phyloP scores from a whole-genome alignment of 805 yeast species.

The Candida quercuum region DNA sequence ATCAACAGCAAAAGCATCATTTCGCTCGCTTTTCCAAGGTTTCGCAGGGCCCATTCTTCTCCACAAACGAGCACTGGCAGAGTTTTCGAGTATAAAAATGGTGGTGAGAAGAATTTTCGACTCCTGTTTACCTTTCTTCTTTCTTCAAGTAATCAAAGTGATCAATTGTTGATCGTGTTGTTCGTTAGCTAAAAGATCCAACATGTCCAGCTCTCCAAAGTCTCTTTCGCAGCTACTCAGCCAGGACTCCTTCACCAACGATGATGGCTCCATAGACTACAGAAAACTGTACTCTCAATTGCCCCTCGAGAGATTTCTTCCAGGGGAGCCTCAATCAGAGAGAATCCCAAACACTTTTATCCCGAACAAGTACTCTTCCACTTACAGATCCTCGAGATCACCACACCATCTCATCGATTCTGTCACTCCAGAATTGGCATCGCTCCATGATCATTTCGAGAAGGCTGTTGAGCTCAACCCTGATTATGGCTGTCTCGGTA shows the following conservation, averaged over 20 bases:
- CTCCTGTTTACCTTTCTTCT: no score
- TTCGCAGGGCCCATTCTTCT: no score
- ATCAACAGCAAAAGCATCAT: no score
- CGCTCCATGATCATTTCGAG: conserved; percentile 10
- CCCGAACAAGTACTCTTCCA: conserved; percentile 7
- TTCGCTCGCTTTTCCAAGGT: no score
- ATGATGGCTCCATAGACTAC: background rate
- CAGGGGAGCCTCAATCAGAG: conserved; percentile 4
- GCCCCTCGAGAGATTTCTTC: background rate
- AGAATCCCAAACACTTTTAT: conserved; percentile 4
- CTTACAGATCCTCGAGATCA: conserved; percentile 5
- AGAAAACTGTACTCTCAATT: background rate
- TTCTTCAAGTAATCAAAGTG: no score
- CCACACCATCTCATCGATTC: conserved; percentile 1
- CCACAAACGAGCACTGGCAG: no score
- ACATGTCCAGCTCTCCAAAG: no score
- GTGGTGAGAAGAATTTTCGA: no score
- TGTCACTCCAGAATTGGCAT: conserved; percentile 4
- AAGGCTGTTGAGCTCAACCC: conserved; percentile 19
- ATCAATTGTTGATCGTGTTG: no score
- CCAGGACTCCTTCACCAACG: background rate
- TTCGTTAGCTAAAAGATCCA: no score
- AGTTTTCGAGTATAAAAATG: no score
- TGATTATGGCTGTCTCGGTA: conserved; percentile 31
- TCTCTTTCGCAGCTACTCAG: background rate